These are phyloP conservation scores for Micractinium sp. DNA, from an alignment of 139 green algal genomes.

Conservation along the genomic window DNA sequence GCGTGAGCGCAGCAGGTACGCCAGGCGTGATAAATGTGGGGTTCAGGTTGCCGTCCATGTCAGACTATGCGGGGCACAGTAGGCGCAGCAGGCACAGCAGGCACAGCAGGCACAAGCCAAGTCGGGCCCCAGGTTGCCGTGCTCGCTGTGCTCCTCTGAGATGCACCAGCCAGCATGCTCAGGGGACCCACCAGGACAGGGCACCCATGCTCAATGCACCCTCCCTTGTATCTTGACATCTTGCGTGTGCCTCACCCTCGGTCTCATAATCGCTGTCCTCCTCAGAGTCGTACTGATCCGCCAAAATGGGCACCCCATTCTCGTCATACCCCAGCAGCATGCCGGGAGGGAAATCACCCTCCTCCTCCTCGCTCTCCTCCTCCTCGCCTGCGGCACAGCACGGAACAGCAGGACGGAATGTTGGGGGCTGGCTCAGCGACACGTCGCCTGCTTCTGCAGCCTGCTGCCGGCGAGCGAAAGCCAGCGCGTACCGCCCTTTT, in stretches of 20 bases:
- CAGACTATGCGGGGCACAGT: background rate
- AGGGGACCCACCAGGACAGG: too few relatives aligned
- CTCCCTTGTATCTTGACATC: background rate
- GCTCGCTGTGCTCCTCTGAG: constrained; percentile 34
- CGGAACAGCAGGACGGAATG: background rate
- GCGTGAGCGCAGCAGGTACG: too few relatives aligned
- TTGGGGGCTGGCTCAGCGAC: background rate
- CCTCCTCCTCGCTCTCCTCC: constrained; percentile 20
- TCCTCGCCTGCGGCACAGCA: constrained; percentile 26
- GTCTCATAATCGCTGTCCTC: constrained; percentile 34
- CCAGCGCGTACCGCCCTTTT: too few relatives aligned
- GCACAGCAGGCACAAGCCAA: background rate
- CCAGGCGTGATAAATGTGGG: too few relatives aligned
- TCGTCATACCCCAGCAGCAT: constrained; percentile 30
- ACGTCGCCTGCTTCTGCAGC: background rate
- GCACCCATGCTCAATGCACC: background rate
- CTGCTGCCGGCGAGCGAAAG: too few relatives aligned
- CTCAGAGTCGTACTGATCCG: constrained; percentile 42
- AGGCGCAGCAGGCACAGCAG: background rate
- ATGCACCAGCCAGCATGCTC: too few relatives aligned
- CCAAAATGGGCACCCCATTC: constrained; percentile 39
- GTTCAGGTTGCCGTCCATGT: background rate
- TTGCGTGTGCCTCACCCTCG: constrained; percentile 2
- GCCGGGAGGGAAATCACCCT: constrained; percentile 8
- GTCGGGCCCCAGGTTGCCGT: too few relatives aligned